Evolutionary conservation across 495 filamentous ascomycete genomes (phyloP), one percentile per base, ranked within the genome.

Genomic region (Aspergillus indologenus): DNA sequence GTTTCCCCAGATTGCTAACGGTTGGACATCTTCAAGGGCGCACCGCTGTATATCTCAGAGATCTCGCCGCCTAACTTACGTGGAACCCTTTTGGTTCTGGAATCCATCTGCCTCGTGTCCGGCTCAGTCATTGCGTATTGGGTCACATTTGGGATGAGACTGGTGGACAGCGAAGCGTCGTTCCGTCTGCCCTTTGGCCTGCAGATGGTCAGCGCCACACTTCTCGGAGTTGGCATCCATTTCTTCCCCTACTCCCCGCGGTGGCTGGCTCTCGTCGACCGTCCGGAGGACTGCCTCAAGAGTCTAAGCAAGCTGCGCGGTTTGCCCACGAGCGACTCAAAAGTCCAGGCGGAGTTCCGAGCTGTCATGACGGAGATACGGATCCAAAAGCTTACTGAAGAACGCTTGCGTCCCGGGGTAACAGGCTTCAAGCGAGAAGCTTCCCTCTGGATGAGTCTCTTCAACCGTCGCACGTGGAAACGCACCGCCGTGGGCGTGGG

Each of bases 111-210:
- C 21, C 91, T 90, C 60, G 86, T 82, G 23, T 83, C 87, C 34
- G 89, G 89, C 40, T 90, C 91, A 69, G 85, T 91, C 84, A 75
- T 90, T 45, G 80, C 80, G 56, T 91, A 89, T 75, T 92, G 88
- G 87, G 87, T 89, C 64, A 82, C 87, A 65, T 89, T 87, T 53
- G 61, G 53, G 3, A 65, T 66, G 7, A n/a, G n/a, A n/a, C n/a
- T n/a, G n/a, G 87, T 85, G 79, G 88, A 90, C 68, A 73, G 71
- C 45, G 79, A 88, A 57, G 77, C 80, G 34, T 79, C 85, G 8
- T 90, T 86, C 85, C 80, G 87, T 1, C 64, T 82, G 6, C 85
- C 86, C 77, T 78, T 59, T n/a, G n/a, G n/a, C n/a, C 67, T 85
- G 6, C 84, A 88, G 58, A 70, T 84, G 26, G 67, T 78, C 18